Percentiles rank a stretch among this genome's conserved stretches.
Evolutionary conservation across 768 basidiomycete genomes (phyloP).

Genomic region (Termitomyces sp.): DNA sequence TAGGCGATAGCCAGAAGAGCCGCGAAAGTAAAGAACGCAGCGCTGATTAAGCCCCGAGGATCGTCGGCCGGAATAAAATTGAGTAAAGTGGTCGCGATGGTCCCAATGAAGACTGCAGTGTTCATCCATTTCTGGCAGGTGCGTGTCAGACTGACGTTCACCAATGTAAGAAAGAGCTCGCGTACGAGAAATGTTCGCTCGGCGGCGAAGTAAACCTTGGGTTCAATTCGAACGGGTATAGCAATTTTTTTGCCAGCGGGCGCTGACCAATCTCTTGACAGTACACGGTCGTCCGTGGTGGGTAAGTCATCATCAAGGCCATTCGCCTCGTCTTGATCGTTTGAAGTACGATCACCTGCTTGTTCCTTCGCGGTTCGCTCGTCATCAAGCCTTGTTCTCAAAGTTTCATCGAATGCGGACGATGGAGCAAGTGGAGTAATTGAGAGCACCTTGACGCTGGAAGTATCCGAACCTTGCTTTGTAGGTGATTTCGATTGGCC

Average conservation of each 20-base stretch:
- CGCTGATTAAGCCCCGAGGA: slow-evolving; percentile 76
- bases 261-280: slow-evolving; percentile 69
- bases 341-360: slow-evolving; percentile 24
- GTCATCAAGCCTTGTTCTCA: slow-evolving; percentile 59
- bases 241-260: slow-evolving; percentile 86
- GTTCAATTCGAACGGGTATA: slow-evolving; percentile 93
- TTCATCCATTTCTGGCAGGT: slow-evolving; percentile 78
- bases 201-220: slow-evolving; percentile 96
- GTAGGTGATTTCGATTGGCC: slow-evolving; percentile 19
- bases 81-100: slow-evolving; percentile 84
- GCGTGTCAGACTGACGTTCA: slow-evolving; percentile 2
- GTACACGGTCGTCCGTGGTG: slow-evolving; percentile 43
- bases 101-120: slow-evolving; percentile 80
- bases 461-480: slow-evolving; percentile 20
- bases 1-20: slow-evolving; percentile 88
- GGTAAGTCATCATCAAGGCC: slow-evolving; percentile 20
- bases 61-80: slow-evolving; percentile 79
- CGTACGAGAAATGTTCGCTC: slow-evolving; percentile 92
- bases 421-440: slow-evolving; percentile 88
- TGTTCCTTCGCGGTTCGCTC: slow-evolving; percentile 22
- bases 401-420: slow-evolving; percentile 76
- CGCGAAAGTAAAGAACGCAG: slow-evolving; percentile 84
- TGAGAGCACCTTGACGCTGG: slow-evolving; percentile 37
- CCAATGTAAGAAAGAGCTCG: slow-evolving; percentile 9
- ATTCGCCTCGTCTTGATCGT: slow-evolving; percentile 34